Base-by-base conservation (phyloP, 2,329 filamentous ascomycete genomes). In the Arachnomyces sp. region DNA sequence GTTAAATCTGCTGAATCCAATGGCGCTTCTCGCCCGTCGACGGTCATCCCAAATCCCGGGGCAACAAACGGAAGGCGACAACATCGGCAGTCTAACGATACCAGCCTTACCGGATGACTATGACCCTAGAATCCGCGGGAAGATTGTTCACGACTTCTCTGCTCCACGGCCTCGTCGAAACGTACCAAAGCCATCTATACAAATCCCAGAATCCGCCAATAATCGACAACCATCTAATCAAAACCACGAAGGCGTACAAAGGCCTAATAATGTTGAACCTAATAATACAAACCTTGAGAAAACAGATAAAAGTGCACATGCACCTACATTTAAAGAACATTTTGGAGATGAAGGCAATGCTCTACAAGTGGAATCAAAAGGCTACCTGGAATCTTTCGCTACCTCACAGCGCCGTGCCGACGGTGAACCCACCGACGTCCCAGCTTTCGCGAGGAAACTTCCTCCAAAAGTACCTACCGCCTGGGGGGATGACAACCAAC, bases 71-170 rank as follows among this genome's bases (percentile, higher is more conserved):
- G 73, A 77, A 25, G 20, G 20, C 5, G 20, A 25, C 9, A 72
- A 77, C 33, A 65, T 72, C 25, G 69, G 66, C 14, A 65, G 69
- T 18, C 66, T 65, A 30, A 72, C 65, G 37, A 52, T 70, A 9
- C 65, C 68, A 38, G 67, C 72, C 2, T 66, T 76, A 39, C 74
- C 75, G 2, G 76, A 77, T 43, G 73, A 79, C 49, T 80, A 77
- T 51, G 76, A 80, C 49, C 76, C 77, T 9, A 68, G 76, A 39
- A 81, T 81, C 43, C 70, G 74, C 38, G 78, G 77, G 13, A 78
- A 73, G 36, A 71, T 77, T 15, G 68, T 81, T 1, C 77, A 82
- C 59, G 78, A 82, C 50, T 82, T 81, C 55, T 79, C 76, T 36
- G 74, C 72, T 3, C 78, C 77, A 4, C 65, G 76, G 38, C 61